These are phyloP conservation scores for Ottelia alismoides DNA, from an alignment of 106 monocot species.

Conservation along the genomic window DNA sequence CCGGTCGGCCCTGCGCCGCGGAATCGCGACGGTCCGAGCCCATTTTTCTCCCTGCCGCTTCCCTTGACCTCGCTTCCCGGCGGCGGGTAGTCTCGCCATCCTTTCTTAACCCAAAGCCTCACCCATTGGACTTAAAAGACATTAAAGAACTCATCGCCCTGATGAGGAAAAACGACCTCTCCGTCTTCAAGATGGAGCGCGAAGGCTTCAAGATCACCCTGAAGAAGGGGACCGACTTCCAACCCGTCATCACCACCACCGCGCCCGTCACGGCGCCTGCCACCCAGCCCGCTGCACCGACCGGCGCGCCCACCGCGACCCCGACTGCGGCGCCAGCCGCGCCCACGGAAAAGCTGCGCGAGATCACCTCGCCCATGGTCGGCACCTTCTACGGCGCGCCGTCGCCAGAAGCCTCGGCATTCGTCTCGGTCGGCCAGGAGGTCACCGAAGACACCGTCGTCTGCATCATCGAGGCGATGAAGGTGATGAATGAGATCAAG, in stretches of 20 bases:
- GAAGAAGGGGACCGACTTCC: background rate
- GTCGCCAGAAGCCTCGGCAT: background rate
- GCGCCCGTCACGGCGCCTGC: background rate
- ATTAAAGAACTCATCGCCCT: background rate
- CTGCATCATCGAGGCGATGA: background rate
- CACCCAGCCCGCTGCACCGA: background rate
- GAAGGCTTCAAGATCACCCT: background rate
- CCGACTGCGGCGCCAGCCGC: background rate
- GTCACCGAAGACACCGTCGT: background rate
- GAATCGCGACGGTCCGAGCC: no score
- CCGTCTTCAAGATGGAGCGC: background rate
- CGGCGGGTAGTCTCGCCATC: no score
- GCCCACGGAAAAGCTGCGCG: background rate
- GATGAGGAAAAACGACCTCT: background rate
- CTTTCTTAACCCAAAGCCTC: no score
- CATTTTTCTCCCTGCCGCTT: no score
- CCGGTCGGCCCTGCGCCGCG: no score
- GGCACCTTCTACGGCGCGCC: background rate
- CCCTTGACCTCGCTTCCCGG: no score
- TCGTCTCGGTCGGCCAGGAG: background rate
- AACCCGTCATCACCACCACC: background rate
- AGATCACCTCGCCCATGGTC: background rate
- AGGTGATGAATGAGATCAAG: background rate
- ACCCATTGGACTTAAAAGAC: background rate
- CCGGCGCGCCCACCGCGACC: no score